phyloP scores from a whole-genome alignment of 768 basidiomycete genomes.

The Suillus variegatus region DNA sequence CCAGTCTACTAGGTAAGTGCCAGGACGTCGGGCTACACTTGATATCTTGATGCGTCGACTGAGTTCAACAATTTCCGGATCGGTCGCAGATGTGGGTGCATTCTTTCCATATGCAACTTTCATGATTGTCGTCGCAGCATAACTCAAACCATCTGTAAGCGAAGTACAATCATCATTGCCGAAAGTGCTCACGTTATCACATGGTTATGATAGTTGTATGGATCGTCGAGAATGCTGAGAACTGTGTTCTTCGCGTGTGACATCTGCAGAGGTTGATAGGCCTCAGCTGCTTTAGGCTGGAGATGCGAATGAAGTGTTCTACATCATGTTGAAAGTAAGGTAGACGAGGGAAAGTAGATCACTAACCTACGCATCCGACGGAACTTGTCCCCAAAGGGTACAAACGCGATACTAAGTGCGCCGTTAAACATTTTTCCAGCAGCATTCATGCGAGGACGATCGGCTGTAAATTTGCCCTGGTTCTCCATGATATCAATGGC shows the following conservation, averaged over 20 bases:
- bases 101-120: background rate
- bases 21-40: background rate
- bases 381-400: background rate
- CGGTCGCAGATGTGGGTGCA: background rate
- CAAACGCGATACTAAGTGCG: background rate
- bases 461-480: background rate
- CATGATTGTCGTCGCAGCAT: background rate
- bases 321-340: background rate
- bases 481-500: background rate
- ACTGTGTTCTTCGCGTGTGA: background rate
- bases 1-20: background rate
- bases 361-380: background rate
- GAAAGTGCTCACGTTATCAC: background rate
- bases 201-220: background rate
- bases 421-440: background rate
- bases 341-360: background rate
- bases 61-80: background rate
- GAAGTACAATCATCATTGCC: background rate
- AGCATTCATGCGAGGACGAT: background rate
- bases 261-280: background rate
- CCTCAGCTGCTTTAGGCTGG: background rate
- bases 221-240: background rate
- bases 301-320: background rate
- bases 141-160: background rate
- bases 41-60: background rate